These are phyloP conservation scores for Purshia tridentata DNA, from an alignment of 306 rosid species.

Conservation along the genomic window DNA sequence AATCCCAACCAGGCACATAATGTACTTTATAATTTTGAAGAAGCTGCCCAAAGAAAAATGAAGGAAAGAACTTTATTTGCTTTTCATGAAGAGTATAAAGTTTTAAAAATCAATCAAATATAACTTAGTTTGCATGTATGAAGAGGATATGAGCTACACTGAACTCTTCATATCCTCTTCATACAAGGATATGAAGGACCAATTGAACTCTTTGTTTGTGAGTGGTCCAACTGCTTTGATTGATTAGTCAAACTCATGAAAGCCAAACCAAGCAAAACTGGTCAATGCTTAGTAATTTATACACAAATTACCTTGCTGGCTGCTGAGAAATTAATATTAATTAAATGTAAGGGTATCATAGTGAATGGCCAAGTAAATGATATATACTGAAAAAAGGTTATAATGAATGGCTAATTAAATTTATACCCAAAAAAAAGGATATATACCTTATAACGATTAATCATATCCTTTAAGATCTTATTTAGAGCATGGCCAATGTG, in stretches of 20 bases:
- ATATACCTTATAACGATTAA: conserved; percentile 89
- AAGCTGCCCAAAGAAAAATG: conserved; percentile 49
- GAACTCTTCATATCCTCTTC: too few relatives aligned
- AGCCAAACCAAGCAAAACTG: neutral
- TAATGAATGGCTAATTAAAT: too few relatives aligned
- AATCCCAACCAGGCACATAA: conserved; percentile 99
- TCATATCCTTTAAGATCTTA: conserved; percentile 92
- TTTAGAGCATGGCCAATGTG: conserved; percentile 97
- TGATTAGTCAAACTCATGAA: neutral
- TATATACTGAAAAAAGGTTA: too few relatives aligned
- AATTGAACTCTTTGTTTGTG: neutral
- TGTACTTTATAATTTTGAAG: conserved; percentile 91
- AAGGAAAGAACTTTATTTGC: neutral
- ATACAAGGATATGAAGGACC: too few relatives aligned
- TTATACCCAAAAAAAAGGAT: neutral
- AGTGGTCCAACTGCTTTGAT: neutral
- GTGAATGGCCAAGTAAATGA: conserved; percentile 16
- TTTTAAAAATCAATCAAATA: neutral
- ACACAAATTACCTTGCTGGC: neutral
- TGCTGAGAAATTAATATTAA: neutral
- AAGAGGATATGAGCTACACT: neutral
- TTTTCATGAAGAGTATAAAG: neutral
- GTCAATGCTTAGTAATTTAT: neutral
- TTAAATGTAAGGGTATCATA: conserved; percentile 14
- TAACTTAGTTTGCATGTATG: neutral